Percentiles rank a stretch among this genome's conserved stretches.
Conservation (phyloP, 805 yeast genomes). For the Komagataella pastoris region DNA sequence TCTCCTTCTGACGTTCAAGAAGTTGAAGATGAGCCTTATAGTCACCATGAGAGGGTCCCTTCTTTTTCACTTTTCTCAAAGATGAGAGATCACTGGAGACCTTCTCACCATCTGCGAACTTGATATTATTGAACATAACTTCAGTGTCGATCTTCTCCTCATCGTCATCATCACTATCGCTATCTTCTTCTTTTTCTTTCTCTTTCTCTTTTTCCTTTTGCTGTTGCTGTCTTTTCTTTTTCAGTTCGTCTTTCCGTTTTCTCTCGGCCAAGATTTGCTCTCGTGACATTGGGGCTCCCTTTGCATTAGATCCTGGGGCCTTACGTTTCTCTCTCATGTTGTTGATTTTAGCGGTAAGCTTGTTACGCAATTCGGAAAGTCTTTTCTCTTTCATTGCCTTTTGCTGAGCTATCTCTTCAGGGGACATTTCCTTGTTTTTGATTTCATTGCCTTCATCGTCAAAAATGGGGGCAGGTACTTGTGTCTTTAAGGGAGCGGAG, state of each 20-base stretch:
- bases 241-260: slow-evolving; percentile 30
- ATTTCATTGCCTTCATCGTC: slow-evolving; percentile 60
- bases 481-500: slow-evolving; percentile 21
- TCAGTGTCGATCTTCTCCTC: slow-evolving; percentile 16
- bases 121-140: slow-evolving; percentile 70
- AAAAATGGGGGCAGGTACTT: slow-evolving; percentile 27
- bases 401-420: slow-evolving; percentile 30
- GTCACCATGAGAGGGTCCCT: slow-evolving; percentile 83
- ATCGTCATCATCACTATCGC: slow-evolving; percentile 20
- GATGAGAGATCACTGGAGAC: slow-evolving; percentile 59
- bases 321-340: slow-evolving; percentile 67
- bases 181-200: slow-evolving; percentile 21
- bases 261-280: slow-evolving; percentile 64
- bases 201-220: slow-evolving; percentile 17
- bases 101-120: slow-evolving; percentile 70
- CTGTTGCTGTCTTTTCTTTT: slow-evolving; percentile 15
- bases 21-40: slow-evolving; percentile 68
- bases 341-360: slow-evolving; percentile 62
- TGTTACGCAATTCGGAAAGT: slow-evolving; percentile 59
- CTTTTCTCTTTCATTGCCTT: slow-evolving; percentile 36
- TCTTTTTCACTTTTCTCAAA: slow-evolving; percentile 46
- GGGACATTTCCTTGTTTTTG: slow-evolving; percentile 5
- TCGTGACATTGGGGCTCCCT: slow-evolving; percentile 77
- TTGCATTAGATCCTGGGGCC: slow-evolving; percentile 75
- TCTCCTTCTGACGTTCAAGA: slow-evolving; percentile 61